Evolutionary conservation across 352 stramenopile genomes (phyloP).

Genomic region (Globisporangium cystogenes): DNA sequence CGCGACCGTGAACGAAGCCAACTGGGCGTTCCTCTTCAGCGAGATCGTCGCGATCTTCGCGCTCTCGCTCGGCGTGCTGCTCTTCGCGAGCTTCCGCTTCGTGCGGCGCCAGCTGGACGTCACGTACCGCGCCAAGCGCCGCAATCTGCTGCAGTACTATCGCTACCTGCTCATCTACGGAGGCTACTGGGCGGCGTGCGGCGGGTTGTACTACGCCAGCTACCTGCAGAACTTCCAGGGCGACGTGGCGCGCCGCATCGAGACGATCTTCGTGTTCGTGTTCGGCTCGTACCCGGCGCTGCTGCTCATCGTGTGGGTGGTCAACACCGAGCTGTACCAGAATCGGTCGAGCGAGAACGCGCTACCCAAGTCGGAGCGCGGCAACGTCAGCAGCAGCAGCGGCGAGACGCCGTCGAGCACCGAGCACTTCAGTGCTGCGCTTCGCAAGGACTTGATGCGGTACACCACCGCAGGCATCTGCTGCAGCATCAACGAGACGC

Average conservation of each 20-base stretch:
- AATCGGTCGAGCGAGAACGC: constrained; percentile 70
- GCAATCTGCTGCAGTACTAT: constrained; percentile 83
- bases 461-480: constrained; percentile 83
- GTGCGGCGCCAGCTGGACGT: constrained; percentile 78
- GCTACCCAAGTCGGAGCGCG: constrained; percentile 46
- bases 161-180: constrained; percentile 77
- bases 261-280: constrained; percentile 57
- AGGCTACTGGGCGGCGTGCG: constrained; percentile 63
- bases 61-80: constrained; percentile 60
- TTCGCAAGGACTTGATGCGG: constrained; percentile 82
- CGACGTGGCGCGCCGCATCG: constrained; percentile 42
- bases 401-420: constrained; percentile 19
- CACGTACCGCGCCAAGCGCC: constrained; percentile 78
- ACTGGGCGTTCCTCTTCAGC: constrained; percentile 65
- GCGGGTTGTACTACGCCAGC: constrained; percentile 62
- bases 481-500: constrained; percentile 64
- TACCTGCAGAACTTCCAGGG: constrained; percentile 66
- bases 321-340: constrained; percentile 83
- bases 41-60: constrained; percentile 42
- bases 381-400: constrained; percentile 23
- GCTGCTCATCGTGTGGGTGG: constrained; percentile 66
- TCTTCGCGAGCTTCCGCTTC: constrained; percentile 84
- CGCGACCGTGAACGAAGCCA: constrained; percentile 40
- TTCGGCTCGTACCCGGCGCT: constrained; percentile 72
- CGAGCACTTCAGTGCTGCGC: constrained; percentile 73